Conservation (phyloP, 768 basidiomycete species). For the Tylopilus felleus region DNA sequence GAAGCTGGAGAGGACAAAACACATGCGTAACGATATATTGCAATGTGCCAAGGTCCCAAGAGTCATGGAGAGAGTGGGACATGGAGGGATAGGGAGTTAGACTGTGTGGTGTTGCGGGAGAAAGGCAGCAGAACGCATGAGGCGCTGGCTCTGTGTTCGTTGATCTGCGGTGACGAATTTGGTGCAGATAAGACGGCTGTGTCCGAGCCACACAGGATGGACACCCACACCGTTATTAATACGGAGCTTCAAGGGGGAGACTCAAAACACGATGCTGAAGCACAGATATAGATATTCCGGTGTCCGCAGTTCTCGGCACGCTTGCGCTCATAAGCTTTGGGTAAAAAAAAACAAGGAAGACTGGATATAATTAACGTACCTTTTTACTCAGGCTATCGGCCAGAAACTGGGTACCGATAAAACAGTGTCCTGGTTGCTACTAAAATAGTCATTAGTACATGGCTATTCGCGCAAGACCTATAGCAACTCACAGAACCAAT, state of each 20-base stretch:
- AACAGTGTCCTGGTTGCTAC: no score
- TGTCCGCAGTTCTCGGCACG: background rate
- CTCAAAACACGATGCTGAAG: background rate
- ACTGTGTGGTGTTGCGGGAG: background rate
- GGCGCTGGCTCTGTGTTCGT: background rate
- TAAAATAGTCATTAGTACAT: background rate
- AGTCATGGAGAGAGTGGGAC: slow-evolving; percentile 2
- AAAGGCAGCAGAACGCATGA: background rate
- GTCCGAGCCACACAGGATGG: slow-evolving; percentile 12
- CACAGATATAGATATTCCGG: background rate
- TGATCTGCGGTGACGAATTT: background rate
- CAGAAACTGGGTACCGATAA: no score
- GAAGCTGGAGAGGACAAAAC: slow-evolving; percentile 41
- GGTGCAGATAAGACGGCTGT: background rate
- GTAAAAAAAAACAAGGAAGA: no score
- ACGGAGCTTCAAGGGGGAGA: background rate
- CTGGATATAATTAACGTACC: background rate
- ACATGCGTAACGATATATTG: slow-evolving; percentile 41
- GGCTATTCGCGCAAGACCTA: no score
- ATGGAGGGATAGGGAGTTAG: background rate
- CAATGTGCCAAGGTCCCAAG: background rate
- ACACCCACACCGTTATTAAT: slow-evolving; percentile 2
- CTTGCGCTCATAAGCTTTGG: background rate
- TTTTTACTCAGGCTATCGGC: background rate
- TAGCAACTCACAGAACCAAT: no score